Evolutionary conservation across 2,329 filamentous ascomycete genomes (phyloP), one percentile per base, ranked within the genome.

Genomic region (Scedosporium boydii): DNA sequence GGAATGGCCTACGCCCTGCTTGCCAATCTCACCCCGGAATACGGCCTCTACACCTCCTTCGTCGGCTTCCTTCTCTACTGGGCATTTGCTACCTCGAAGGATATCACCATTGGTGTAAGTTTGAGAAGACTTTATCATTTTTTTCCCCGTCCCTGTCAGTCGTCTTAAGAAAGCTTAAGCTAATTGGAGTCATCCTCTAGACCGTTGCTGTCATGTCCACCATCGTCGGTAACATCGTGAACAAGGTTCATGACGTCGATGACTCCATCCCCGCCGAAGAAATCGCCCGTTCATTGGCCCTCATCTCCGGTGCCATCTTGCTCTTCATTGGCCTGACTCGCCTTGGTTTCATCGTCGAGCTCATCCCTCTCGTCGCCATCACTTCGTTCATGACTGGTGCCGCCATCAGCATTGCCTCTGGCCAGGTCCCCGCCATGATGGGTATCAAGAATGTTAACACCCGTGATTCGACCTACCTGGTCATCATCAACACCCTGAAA

Each of bases 1-100:
- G 89, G 91, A 65, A 97, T 98, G 93, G 93, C 93, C 0, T 98
- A 98, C 75, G 93, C 93, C 34, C 80, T 87, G 65, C 81, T 98
- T 27, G 93, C 93, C 55, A 83, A 87, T 64, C 81, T 98, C n/a
- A 81, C 85, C 0, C 84, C 88, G 5, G 82, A 98, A 71, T 98
- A 87, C 70, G 93, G 93, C 60, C 82, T 98, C 0, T 96, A 96
- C 75, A 88, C 88, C 1, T 90, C 88, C 0, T 91, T 91, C 70
- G 88, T 90, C 76, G 88, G 88, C 61, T 87, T 89, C 60, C 73
- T 90, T 64, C 80, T 90, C 63, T 91, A 91, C 74, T 91, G 88
- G 87, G 85, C 89, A 66, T 91, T 91, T 69, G 88, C 87, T 38
- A 91, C 88, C 0, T 90, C 87, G 18, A 91, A 91, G 68, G 80